Evolutionary conservation across 495 filamentous ascomycete genomes (phyloP).

Genomic region (Aspergillus funiculosus): DNA sequence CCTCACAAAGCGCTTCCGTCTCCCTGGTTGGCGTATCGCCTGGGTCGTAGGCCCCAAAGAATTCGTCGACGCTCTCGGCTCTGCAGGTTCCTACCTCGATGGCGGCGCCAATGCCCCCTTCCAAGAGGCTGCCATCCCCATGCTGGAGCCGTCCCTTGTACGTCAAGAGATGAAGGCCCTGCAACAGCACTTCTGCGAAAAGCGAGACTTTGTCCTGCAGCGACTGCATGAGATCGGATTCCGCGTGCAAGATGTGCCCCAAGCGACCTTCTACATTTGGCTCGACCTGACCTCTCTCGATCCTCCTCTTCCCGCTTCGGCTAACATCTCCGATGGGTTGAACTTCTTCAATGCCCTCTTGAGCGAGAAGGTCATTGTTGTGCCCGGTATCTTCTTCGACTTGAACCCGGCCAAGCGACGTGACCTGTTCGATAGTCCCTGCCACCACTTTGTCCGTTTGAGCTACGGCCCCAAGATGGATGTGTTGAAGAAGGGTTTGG

Average conservation of each 20-base stretch:
- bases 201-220: constrained; percentile 80
- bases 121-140: constrained; percentile 86
- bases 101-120: constrained; percentile 93
- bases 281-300: constrained; percentile 54
- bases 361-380: constrained; percentile 88
- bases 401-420: constrained; percentile 84
- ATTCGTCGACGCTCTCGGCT: constrained; percentile 90
- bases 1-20: constrained; percentile 91
- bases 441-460: constrained; percentile 89
- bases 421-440: constrained; percentile 91
- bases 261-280: constrained; percentile 93
- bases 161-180: constrained; percentile 83
- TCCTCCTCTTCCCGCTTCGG: constrained; percentile 35
- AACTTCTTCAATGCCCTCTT: constrained; percentile 96
- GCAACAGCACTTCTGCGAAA: constrained; percentile 79
- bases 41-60: constrained; percentile 96
- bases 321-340: constrained; percentile 78
- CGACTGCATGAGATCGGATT: constrained; percentile 82
- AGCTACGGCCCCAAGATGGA: constrained; percentile 91
- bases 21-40: constrained; percentile 93
- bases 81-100: constrained; percentile 91
- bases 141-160: constrained; percentile 81
- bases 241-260: constrained; percentile 66
- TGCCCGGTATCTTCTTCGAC: constrained; percentile 80
- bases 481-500: constrained; percentile 72